Evolutionary conservation across 2,329 filamentous ascomycete species (phyloP).

Genomic region (Pyrenophora teres): DNA sequence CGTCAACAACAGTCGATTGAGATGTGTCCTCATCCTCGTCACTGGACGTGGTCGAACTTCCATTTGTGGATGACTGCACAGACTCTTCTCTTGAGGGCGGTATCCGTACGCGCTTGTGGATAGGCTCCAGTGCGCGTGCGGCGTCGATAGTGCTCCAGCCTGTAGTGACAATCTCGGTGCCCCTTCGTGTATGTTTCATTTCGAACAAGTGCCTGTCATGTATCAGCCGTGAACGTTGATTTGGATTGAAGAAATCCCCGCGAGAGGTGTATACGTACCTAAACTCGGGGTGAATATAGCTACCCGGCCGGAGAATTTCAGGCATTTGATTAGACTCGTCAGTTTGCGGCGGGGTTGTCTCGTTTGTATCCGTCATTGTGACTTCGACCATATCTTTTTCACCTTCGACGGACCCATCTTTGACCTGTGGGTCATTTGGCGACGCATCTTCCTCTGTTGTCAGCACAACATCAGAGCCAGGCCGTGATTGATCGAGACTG

Average conservation of each 20-base stretch:
- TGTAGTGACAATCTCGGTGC: slow-evolving; percentile 66
- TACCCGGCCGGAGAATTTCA: slow-evolving; percentile 57
- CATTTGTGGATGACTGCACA: slow-evolving; percentile 37
- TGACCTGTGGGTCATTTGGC: slow-evolving; percentile 72
- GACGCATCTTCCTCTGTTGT: slow-evolving; percentile 67
- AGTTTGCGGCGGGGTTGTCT: slow-evolving; percentile 34
- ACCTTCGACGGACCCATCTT: slow-evolving; percentile 78
- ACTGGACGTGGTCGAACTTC: slow-evolving; percentile 36
- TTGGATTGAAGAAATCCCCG: neutral
- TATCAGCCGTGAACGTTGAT: neutral
- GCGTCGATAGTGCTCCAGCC: slow-evolving; percentile 70
- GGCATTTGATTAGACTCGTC: slow-evolving; percentile 26
- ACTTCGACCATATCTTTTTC: slow-evolving; percentile 95
- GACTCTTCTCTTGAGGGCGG: slow-evolving; percentile 42
- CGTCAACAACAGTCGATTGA: slow-evolving; percentile 28
- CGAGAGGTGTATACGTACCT: slow-evolving; percentile 5
- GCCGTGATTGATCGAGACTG: slow-evolving; percentile 51
- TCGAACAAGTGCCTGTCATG: slow-evolving; percentile 65
- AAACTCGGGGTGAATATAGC: slow-evolving; percentile 68
- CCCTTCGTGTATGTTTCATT: slow-evolving; percentile 65
- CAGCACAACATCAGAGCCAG: slow-evolving; percentile 71
- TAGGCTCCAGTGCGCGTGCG: slow-evolving; percentile 61
- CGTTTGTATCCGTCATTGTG: slow-evolving; percentile 71
- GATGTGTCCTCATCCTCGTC: slow-evolving; percentile 42
- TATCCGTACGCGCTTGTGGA: slow-evolving; percentile 54